Conservation (phyloP, 495 filamentous ascomycete genomes). For the Penicillium riverlandense region DNA sequence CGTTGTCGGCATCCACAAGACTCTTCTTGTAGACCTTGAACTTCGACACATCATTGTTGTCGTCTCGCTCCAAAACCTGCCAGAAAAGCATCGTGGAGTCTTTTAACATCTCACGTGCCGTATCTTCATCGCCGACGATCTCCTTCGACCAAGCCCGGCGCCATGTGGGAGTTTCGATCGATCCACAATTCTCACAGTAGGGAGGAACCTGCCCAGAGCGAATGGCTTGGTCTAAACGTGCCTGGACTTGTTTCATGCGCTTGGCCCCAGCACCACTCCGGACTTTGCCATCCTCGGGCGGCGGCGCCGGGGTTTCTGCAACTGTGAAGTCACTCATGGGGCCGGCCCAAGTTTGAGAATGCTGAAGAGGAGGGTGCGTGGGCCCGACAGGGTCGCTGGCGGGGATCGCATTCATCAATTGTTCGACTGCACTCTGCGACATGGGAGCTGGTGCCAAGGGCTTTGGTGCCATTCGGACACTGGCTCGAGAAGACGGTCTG, state of each 20-base stretch:
- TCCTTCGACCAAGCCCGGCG: conserved; percentile 76
- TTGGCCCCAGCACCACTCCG: conserved; percentile 32
- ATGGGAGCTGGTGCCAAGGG: conserved; percentile 33
- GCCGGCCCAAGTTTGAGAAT: conserved; percentile 41
- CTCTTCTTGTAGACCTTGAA: conserved; percentile 75
- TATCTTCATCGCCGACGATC: conserved; percentile 50
- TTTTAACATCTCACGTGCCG: conserved; percentile 60
- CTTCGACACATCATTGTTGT: conserved; percentile 46
- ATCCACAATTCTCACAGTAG: conserved; percentile 87
- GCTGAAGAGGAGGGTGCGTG: conserved; percentile 27
- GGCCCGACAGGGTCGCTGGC: conserved; percentile 52
- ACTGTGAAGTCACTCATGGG: conserved; percentile 32
- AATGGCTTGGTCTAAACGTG: conserved; percentile 56
- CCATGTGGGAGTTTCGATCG: conserved; percentile 94
- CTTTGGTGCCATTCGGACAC: conserved; percentile 30
- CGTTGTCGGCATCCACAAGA: conserved; percentile 46
- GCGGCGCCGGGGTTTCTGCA: conserved; percentile 25
- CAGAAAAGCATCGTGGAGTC: conserved; percentile 55
- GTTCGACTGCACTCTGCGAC: conserved; percentile 28
- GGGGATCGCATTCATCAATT: conserved; percentile 35
- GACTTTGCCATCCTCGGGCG: conserved; percentile 20
- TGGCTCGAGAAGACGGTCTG: conserved; percentile 31
- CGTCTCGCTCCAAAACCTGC: conserved; percentile 55
- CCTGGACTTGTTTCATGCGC: conserved; percentile 35
- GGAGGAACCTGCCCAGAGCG: conserved; percentile 67